Evolutionary conservation across 495 filamentous ascomycete species (phyloP), one percentile per base, ranked within the genome.

Genomic region (Chaetomium fimeti): DNA sequence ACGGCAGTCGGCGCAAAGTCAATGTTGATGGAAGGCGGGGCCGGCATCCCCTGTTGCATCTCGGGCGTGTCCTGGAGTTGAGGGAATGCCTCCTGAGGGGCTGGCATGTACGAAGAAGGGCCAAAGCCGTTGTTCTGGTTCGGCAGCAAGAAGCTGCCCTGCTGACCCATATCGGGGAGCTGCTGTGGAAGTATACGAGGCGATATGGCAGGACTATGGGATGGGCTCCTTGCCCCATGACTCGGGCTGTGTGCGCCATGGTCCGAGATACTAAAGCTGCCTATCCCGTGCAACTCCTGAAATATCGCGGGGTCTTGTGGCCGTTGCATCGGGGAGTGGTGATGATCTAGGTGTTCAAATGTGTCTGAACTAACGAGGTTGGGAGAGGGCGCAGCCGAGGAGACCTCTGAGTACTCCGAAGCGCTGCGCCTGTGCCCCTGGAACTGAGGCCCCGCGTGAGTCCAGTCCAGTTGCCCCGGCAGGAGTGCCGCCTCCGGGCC

Each of bases 1-100:
- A 83, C 80, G 13, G 91, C 84, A 20, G 81, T 77, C 25, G 93
- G 93, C 6, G 93, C 94, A 74, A 91, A 91, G 72, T 96, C 88
- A 67, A 98, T 91, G 70, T 92, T 94, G 73, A 98, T 97, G 48
- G 92, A 90, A 0, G 92, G 90, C 18, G 92, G 90, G 8, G 87
- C 87, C 80, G 92, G 90, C 66, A 90, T 86, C 12, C 85, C 85
- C 68, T 89, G 77, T 57, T 71, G 77, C 57, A 71, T 64, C 16
- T 76, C 79, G 25, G 68, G 67, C 43, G 63, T 73, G 24, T 76
- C 75, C 57, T 83, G 81, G 32, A 85, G 72, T 32, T 78, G 71
- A 5, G 84, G 85, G 69, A 88, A 89, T 18, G 81, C 75, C 68
- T 90, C 88, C 32, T 72, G 70, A 70, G 78, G 74, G 64, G 78